Evolutionary conservation across 73 alveolate genomes (phyloP).

Genomic region (Symbiodinium pilosum): DNA sequence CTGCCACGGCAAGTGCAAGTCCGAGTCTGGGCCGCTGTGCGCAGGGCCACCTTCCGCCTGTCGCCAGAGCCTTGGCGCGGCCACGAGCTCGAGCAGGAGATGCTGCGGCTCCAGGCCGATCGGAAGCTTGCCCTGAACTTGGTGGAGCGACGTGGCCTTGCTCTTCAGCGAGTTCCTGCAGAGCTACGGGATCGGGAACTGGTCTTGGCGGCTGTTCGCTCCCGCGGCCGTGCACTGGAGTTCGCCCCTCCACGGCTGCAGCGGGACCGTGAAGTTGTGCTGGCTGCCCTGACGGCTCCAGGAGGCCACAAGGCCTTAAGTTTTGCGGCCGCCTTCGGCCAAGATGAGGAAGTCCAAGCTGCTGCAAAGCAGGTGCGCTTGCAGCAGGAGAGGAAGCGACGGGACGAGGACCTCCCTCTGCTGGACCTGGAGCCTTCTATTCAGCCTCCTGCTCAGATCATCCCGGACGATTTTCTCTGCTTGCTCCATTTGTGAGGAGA

Average conservation of each 20-base stretch:
- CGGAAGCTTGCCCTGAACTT: conserved; percentile 42
- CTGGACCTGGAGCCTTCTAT: neutral
- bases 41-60: conserved; percentile 27
- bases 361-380: neutral
- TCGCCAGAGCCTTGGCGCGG: conserved; percentile 33
- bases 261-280: conserved; percentile 25
- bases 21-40: conserved; percentile 12
- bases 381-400: neutral
- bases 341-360: neutral
- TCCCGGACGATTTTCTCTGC: conserved; percentile 52
- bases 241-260: conserved; percentile 60
- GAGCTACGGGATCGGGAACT: conserved; percentile 48
- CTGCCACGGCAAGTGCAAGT: conserved; percentile 9
- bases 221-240: conserved; percentile 22
- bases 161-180: conserved; percentile 24
- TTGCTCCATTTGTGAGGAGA: conserved; percentile 69
- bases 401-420: neutral
- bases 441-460: neutral
- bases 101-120: conserved; percentile 67
- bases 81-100: conserved; percentile 9
- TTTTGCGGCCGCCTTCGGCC: neutral
- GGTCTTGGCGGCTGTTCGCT: conserved; percentile 48
- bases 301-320: conserved; percentile 53
- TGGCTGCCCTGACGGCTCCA: conserved; percentile 47
- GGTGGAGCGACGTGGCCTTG: conserved; percentile 24